These are phyloP conservation scores for Sugiyamaella qingdaonensis DNA, from an alignment of 805 yeast species.

Conservation along the genomic window DNA sequence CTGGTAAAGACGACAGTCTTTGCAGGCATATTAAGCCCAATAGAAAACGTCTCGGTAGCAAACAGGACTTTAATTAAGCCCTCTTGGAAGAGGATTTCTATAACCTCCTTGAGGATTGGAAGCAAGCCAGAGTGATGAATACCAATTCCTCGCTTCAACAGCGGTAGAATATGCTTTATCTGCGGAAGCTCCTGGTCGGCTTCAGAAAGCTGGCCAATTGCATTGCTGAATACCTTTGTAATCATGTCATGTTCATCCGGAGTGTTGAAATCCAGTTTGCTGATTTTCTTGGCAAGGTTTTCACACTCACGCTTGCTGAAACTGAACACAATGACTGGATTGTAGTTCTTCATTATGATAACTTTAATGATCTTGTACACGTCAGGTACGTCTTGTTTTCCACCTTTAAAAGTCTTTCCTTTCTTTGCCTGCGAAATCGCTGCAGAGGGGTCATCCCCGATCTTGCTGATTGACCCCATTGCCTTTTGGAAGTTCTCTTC, in stretches of 20 bases:
- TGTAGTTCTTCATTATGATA: conserved; percentile 95
- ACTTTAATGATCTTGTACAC: conserved; percentile 94
- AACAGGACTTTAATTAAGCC: conserved; percentile 90
- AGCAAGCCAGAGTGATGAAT: conserved; percentile 96
- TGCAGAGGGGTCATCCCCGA: conserved; percentile 77
- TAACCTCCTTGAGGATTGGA: conserved; percentile 90
- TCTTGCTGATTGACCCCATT: conserved; percentile 81
- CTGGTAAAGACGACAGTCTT: conserved; percentile 97
- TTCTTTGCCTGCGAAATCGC: conserved; percentile 61
- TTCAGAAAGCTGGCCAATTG: conserved; percentile 82
- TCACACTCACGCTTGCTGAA: conserved; percentile 97
- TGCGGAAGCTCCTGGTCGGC: conserved; percentile 91
- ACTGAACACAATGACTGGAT: conserved; percentile 98
- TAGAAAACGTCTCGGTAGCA: conserved; percentile 97
- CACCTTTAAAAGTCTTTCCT: conserved; percentile 85
- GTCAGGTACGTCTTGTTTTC: conserved; percentile 82
- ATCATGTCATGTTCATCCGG: conserved; percentile 92
- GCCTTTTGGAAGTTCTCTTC: conserved; percentile 99
- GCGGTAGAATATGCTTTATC: conserved; percentile 84
- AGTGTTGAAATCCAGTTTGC: conserved; percentile 88
- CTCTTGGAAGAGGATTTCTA: conserved; percentile 94
- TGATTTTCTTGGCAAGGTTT: conserved; percentile 88
- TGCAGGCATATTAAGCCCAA: conserved; percentile 99
- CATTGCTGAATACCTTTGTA: conserved; percentile 85
- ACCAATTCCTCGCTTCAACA: conserved; percentile 92